A percentile compares a stretch with the other conserved stretches of the same genome.
Evolutionary conservation across 2,329 filamentous ascomycete genomes (phyloP).

Genomic region (Magnaporthiopsis poae): DNA sequence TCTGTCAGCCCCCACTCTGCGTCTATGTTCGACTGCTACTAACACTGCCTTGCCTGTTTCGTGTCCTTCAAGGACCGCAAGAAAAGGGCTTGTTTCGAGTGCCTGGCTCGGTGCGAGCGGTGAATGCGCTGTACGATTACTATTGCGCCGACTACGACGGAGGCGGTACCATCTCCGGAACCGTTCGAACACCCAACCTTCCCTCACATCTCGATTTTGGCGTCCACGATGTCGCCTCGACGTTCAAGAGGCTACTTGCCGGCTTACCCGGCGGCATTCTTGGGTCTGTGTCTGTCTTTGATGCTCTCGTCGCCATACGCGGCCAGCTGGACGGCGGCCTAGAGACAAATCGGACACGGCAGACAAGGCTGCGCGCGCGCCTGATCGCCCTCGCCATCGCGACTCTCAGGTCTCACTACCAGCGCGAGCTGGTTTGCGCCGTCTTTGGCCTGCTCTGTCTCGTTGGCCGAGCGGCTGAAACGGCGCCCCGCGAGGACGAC

Average conservation of each 20-base stretch:
- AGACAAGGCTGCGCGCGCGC: conserved; percentile 49
- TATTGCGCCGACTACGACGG: conserved; percentile 39
- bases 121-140: conserved; percentile 53
- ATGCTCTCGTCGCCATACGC: conserved; percentile 52
- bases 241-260: conserved; percentile 56
- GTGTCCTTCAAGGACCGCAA: neutral
- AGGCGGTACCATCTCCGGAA: conserved; percentile 35
- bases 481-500: conserved; percentile 40
- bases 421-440: conserved; percentile 54
- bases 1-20: neutral
- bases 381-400: conserved; percentile 55
- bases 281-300: conserved; percentile 51
- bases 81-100: conserved; percentile 39
- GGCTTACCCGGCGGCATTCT: conserved; percentile 54
- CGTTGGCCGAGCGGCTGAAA: conserved; percentile 48
- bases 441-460: conserved; percentile 57
- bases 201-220: conserved; percentile 50
- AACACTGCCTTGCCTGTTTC: neutral
- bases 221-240: conserved; percentile 56
- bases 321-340: conserved; percentile 43
- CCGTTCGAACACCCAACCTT: conserved; percentile 48
- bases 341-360: conserved; percentile 42
- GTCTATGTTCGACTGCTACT: too few species aligned
- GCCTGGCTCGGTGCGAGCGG: conserved; percentile 45
- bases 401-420: conserved; percentile 48